These are phyloP conservation scores for Naegleria fowleri DNA, from an alignment of 208 protist genomes.

Conservation along the genomic window DNA sequence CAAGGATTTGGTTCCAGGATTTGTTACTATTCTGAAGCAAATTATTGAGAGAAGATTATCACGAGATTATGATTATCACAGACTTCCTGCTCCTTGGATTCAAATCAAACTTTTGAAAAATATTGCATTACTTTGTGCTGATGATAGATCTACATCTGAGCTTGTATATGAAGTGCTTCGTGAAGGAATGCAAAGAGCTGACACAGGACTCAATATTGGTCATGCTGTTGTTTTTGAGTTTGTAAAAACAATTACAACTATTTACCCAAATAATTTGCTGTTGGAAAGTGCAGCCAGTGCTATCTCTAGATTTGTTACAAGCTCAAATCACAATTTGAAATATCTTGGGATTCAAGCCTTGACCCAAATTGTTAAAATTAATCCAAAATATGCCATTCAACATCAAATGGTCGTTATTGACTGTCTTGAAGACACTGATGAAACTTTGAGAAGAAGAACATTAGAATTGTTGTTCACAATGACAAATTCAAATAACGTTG, in stretches of 20 bases:
- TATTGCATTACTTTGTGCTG: slow-evolving; percentile 60
- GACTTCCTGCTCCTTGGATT: slow-evolving; percentile 90
- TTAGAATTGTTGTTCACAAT: slow-evolving; percentile 86
- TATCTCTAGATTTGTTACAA: slow-evolving; percentile 65
- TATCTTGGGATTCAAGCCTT: slow-evolving; percentile 89
- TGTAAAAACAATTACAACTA: slow-evolving; percentile 71
- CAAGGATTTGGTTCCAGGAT: slow-evolving; percentile 70
- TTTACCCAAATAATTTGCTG: slow-evolving; percentile 72
- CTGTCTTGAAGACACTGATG: slow-evolving; percentile 83
- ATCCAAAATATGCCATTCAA: slow-evolving; percentile 67
- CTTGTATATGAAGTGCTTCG: slow-evolving; percentile 64
- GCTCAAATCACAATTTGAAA: slow-evolving; percentile 77
- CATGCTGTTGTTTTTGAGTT: slow-evolving; percentile 71
- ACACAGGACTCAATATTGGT: slow-evolving; percentile 79
- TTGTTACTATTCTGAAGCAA: slow-evolving; percentile 85
- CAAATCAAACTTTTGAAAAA: slow-evolving; percentile 85
- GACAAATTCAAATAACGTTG: slow-evolving; percentile 83
- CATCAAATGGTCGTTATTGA: slow-evolving; percentile 87
- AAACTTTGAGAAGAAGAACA: slow-evolving; percentile 84
- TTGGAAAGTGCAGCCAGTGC: slow-evolving; percentile 65
- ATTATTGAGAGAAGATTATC: slow-evolving; percentile 78
- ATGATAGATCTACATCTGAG: slow-evolving; percentile 49
- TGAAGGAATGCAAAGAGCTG: slow-evolving; percentile 74
- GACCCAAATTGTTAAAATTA: slow-evolving; percentile 72
- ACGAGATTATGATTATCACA: slow-evolving; percentile 86